Evolutionary conservation across 345 rosid genomes (phyloP).

Genomic region (Eucalyptus curtisii): DNA sequence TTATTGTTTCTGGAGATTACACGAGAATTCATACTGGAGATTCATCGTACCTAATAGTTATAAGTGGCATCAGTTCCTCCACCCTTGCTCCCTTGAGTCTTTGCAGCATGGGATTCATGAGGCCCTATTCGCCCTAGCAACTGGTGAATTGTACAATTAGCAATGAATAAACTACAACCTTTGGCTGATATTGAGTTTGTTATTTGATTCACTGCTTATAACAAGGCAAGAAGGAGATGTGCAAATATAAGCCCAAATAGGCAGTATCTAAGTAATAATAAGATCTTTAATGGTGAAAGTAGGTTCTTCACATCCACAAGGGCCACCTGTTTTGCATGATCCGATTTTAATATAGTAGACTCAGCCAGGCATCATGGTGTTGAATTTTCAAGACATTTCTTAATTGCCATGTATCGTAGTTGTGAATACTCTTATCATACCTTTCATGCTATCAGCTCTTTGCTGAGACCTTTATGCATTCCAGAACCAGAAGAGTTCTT

Average conservation of each 20-base stretch:
- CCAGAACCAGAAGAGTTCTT: conserved; percentile 47
- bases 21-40: background rate
- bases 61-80: background rate
- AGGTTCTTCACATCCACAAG: background rate
- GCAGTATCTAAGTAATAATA: background rate
- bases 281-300: background rate
- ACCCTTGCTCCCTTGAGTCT: background rate
- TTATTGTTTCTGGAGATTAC: background rate
- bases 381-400: background rate
- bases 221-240: background rate
- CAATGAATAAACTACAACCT: background rate
- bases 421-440: background rate
- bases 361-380: background rate
- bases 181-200: background rate
- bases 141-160: background rate
- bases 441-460: background rate
- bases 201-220: background rate
- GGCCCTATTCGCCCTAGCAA: background rate
- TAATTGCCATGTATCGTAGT: background rate
- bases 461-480: background rate
- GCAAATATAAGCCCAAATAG: background rate
- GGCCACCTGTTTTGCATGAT: background rate
- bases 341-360: background rate
- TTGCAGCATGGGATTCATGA: background rate
- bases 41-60: background rate